These are phyloP conservation scores for Rutstroemia sp. DNA, from an alignment of 2,329 filamentous ascomycete genomes.

Conservation along the genomic window DNA sequence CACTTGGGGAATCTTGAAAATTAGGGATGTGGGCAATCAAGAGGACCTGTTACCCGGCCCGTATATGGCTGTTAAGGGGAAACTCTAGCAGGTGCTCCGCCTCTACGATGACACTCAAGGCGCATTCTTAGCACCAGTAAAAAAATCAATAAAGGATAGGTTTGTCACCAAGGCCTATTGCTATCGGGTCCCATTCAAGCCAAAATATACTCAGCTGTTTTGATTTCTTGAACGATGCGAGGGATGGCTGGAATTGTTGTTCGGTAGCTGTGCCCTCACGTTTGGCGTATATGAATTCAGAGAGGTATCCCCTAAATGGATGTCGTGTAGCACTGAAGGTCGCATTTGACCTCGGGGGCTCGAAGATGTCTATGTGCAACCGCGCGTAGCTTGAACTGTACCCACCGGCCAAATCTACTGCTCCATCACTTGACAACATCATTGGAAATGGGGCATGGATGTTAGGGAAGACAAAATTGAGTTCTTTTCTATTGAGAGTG, in stretches of 20 bases:
- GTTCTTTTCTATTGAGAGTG: background rate
- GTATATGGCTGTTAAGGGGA: background rate
- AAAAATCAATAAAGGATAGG: background rate
- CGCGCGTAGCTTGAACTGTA: background rate
- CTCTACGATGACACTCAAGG: background rate
- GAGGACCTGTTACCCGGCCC: background rate
- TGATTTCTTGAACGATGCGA: background rate
- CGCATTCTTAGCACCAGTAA: background rate
- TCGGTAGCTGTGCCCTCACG: background rate
- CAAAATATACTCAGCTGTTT: background rate
- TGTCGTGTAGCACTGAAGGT: background rate
- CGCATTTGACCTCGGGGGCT: background rate
- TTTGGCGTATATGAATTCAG: background rate
- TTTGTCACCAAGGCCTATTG: background rate
- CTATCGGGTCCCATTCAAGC: background rate
- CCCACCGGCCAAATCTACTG: background rate
- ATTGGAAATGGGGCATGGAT: background rate
- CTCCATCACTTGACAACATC: background rate
- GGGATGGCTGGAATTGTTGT: background rate
- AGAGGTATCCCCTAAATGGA: background rate
- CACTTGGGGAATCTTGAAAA: background rate
- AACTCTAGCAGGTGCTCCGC: background rate
- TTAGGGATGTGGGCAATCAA: background rate
- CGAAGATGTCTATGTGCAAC: slow-evolving; percentile 2
- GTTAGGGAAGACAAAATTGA: background rate